Evolutionary conservation across 228 moss, liverwort and hornwort genomes (phyloP), one percentile per base, ranked within the genome.

Genomic region (Sphagnum fallax): DNA sequence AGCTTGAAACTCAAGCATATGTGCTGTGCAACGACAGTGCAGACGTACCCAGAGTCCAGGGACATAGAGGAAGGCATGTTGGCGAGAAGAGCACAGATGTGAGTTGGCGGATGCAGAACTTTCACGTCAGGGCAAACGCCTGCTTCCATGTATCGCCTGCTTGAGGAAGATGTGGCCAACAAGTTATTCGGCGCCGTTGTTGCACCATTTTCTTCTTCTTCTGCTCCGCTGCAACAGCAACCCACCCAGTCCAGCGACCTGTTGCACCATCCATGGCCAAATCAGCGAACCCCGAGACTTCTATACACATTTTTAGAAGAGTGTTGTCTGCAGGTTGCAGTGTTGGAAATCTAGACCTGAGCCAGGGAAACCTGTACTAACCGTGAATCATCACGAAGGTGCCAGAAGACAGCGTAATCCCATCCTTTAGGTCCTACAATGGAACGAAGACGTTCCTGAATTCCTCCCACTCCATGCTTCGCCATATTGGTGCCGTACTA

Each of bases 371-470:
- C 32, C 2, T 32, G 32, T 32, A 32, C 32, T 32, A 32, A 87
- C 87, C 87, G 78, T 0, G 70, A 78, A 48, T 87, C 87, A 18
- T 83, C 81, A 50, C 57, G 80, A 52, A 87, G 78, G 50, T 83
- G 78, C 87, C 87, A 87, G 66, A 81, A 83, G 15, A 87, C 87
- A 12, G 83, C 87, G 60, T 87, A 87, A 69, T 83, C 87, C 87
- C 87, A 87, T 8, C 81, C 87, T 71, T 87, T 78, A 70, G 87
- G 83, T 62, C 78, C 78, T 49, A 87, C 87, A 14, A 87, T 87
- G 60, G 87, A 83, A 65, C 87, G 87, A 50, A 87, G 80, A 6
- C 78, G 76, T 69, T 87, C 87, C 64, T 87, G 87, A 62, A 87
- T 78, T 60, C 76, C 78, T 50, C 77, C 76, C 13, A 73, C 82